Percentiles rank a stretch among this genome's conserved stretches.
Conservation (phyloP, 306 rosid species). For the Dryas octopetala region DNA sequence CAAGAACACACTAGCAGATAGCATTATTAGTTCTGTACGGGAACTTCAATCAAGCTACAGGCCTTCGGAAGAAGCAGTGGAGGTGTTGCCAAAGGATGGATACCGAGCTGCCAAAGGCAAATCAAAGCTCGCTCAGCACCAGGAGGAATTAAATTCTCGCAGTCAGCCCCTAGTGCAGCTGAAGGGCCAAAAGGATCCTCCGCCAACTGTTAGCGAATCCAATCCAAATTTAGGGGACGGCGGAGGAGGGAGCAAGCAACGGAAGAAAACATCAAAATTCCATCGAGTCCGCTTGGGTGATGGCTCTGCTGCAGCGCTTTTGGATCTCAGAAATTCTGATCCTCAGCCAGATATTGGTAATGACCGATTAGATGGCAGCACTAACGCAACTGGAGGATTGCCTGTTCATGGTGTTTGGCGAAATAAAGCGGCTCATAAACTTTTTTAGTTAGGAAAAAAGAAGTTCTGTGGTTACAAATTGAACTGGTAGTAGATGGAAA, state of each 20-base stretch:
- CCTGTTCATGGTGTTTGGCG: slow-evolving; percentile 92
- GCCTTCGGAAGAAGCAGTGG: slow-evolving; percentile 57
- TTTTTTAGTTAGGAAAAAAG: slow-evolving; percentile 30
- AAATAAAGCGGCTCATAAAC: slow-evolving; percentile 61
- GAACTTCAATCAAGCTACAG: slow-evolving; percentile 64
- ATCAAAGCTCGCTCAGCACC: slow-evolving; percentile 43
- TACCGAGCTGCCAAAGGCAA: slow-evolving; percentile 69
- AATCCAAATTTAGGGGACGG: slow-evolving; percentile 51
- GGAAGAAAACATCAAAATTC: slow-evolving; percentile 76
- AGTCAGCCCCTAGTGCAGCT: slow-evolving; percentile 38
- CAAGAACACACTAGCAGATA: slow-evolving; percentile 52
- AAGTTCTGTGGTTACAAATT: not conserved
- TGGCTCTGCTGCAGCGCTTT: slow-evolving; percentile 52
- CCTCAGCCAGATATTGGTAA: slow-evolving; percentile 38
- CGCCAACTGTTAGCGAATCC: slow-evolving; percentile 42
- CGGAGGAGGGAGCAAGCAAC: slow-evolving; percentile 69
- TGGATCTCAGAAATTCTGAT: slow-evolving; percentile 40
- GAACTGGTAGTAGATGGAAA: not conserved
- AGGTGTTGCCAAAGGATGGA: slow-evolving; percentile 69
- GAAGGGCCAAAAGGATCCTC: slow-evolving; percentile 35
- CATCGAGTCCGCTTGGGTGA: slow-evolving; percentile 79
- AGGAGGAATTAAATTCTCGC: slow-evolving; percentile 31
- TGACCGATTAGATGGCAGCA: slow-evolving; percentile 28
- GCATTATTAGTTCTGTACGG: slow-evolving; percentile 58
- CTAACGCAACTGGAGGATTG: slow-evolving; percentile 45